These are phyloP conservation scores for Phaeotremella fagi DNA, from an alignment of 768 basidiomycete species.

Conservation along the genomic window DNA sequence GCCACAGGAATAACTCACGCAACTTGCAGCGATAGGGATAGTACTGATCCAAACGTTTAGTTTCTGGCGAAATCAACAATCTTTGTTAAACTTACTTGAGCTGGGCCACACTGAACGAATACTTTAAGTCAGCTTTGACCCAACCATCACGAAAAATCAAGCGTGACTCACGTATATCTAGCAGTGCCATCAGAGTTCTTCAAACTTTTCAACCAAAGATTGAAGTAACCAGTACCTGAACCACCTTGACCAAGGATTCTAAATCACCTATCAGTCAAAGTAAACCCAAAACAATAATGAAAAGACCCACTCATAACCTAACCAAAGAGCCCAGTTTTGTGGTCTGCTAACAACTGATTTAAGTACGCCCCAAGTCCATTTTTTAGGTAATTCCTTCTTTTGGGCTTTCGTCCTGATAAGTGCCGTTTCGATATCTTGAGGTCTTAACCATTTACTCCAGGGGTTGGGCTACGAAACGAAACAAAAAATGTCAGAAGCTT, in stretches of 20 bases:
- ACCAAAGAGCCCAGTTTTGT: not conserved
- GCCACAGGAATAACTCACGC: not conserved
- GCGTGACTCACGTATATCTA: conserved; percentile 2
- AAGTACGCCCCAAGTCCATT: not conserved
- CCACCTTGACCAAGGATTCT: conserved; percentile 3
- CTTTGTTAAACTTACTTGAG: not conserved
- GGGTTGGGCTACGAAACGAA: not conserved
- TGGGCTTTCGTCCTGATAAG: not conserved
- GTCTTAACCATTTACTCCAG: conserved; percentile 1
- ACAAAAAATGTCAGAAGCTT: not conserved
- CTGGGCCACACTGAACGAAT: not conserved
- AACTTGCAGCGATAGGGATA: conserved; percentile 4
- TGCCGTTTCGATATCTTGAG: not conserved
- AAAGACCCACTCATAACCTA: not conserved
- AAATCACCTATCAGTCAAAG: not conserved
- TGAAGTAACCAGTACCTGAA: conserved; percentile 6
- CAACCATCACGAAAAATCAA: not conserved
- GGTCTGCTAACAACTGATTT: conserved; percentile 5
- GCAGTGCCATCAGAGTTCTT: conserved; percentile 2
- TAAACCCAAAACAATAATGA: not conserved
- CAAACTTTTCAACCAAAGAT: conserved; percentile 10
- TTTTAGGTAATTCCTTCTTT: not conserved
- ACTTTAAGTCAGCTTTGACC: not conserved
- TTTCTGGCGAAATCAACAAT: not conserved
- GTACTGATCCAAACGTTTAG: not conserved